phyloP scores from a whole-genome alignment of 768 basidiomycete species.

The Symmetrospora coprosmae region DNA sequence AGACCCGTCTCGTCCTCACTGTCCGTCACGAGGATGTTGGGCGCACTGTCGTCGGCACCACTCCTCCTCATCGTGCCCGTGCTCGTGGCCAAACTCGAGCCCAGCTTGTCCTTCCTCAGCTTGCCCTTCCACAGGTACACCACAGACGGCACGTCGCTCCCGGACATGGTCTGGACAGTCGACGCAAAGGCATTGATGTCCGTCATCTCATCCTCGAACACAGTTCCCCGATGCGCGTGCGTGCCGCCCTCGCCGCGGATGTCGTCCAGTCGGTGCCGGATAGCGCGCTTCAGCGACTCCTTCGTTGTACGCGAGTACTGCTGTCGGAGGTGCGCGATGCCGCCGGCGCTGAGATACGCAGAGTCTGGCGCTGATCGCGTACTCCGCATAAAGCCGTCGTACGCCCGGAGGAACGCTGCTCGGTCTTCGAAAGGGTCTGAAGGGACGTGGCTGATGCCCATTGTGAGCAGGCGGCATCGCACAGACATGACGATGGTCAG shows the following conservation, averaged over 20 bases:
- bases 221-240: background rate
- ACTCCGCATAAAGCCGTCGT: background rate
- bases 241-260: background rate
- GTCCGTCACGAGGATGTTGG: too few relatives aligned
- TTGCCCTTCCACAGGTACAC: conserved; percentile 18
- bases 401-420: background rate
- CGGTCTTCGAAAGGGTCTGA: conserved; percentile 20
- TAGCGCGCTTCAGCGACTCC: conserved; percentile 9
- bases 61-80: too few relatives aligned
- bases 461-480: background rate
- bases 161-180: background rate
- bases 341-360: background rate
- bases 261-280: conserved; percentile 19
- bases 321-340: conserved; percentile 5
- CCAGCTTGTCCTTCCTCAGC: background rate
- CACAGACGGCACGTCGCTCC: background rate
- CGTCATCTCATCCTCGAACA: conserved; percentile 16
- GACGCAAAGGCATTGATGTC: conserved; percentile 7
- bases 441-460: conserved; percentile 14
- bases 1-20: conserved; percentile 7
- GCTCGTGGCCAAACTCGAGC: too few relatives aligned
- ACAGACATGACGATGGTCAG: conserved; percentile 19
- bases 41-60: too few relatives aligned
- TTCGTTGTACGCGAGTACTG: conserved; percentile 7
- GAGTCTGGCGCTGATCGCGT: background rate